Base-by-base conservation (phyloP, 2,329 filamentous ascomycete genomes). In the Talaromyces piceae region DNA sequence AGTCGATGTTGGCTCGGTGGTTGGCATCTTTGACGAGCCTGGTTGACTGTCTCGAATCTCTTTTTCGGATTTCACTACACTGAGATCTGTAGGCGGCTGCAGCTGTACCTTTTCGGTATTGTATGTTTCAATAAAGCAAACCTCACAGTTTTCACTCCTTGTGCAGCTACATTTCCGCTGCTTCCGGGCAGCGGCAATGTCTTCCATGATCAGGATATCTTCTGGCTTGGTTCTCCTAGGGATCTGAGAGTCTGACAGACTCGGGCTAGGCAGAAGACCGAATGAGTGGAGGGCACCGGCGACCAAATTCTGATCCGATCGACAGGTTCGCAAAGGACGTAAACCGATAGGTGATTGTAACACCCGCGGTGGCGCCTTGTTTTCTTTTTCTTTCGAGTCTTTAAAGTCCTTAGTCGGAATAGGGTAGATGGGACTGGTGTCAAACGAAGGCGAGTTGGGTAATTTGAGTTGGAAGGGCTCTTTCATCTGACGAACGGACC, bases 401-500 rank as follows among this genome's bases (percentile, higher is more conserved):
- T 51, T 54, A 8, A 13, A 22, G 28, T 54, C 47, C 31, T 44
- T 41, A 8, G 25, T 48, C 56, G 47, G 57, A 28, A 2, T 52
- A 39, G 41, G 25, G 13, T 20, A 22, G 20, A 44, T 26, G 12
- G 20, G 28, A 47, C 49, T 56, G 13, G 55, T 60, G 39, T 70
- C 67, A 26, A 58, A 53, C 0, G 65, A 66, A 8, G 67, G 67
- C 2, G 67, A 69, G 5, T 57, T 50, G 7, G 67, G 67, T 11
- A 70, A 57, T 50, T 62, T 64, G 13, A 70, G 54, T 33, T 66
- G 67, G 30, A 70, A 69, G 12, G 67, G 67, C 46, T 69, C 61
- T 43, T 69, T 70, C 67, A 70, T 70, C 52, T 56, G 64, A 16
- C 65, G 63, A 8, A 70, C 67, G 1, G 67, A 70, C 13, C 67